Evolutionary conservation across 2,329 filamentous ascomycete species (phyloP), one percentile per base, ranked within the genome.

Genomic region (Incumbomyces delicatus): DNA sequence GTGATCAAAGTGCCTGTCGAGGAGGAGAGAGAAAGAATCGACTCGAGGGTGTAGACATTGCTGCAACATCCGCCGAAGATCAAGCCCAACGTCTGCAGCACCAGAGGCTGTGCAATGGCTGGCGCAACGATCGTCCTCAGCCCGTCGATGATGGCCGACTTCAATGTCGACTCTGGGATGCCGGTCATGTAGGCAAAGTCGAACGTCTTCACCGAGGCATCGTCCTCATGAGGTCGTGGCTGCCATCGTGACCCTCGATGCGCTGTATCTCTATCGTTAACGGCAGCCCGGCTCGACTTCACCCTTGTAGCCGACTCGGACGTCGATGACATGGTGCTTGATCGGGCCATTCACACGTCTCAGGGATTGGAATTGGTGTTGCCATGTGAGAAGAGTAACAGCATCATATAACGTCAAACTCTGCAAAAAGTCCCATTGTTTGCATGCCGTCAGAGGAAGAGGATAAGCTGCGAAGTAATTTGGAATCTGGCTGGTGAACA

Each of bases 1-100:
- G 84, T 96, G 59, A 88, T 77, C 41, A 90, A 81, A 67, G 62
- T 77, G 83, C 89, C 90, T 60, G 86, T 90, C 47, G 81, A 80
- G 36, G 88, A 83, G 63, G 94, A 87, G 62, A 87, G 81, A 65
- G 92, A 94, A 62, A 98, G 81, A 58, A 96, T 94, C 39, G 87
- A 85, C 67, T 98, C 92, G 47, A 98, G 75, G 34, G 90, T 87
- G 67, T 94, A 96, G n/a, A 89, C 89, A 74, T 95, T 95, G 31
- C 87, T 87, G 68, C 89, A 95, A 63, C 88, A 95, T 27, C 92
- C 92, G 43, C 92, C 92, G 65, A 98, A 95, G 50, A 98, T 96
- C 55, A 96, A 76, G 43, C 75, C 75, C 48, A 90, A 74, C 76
- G 94, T 94, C 48, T 52, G 52, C 4, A 54, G 47, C 48, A 57